Evolutionary conservation across 371 early-diverging fungal genomes (phyloP), one percentile per base, ranked within the genome.

Genomic region (Mortierella polycephala): DNA sequence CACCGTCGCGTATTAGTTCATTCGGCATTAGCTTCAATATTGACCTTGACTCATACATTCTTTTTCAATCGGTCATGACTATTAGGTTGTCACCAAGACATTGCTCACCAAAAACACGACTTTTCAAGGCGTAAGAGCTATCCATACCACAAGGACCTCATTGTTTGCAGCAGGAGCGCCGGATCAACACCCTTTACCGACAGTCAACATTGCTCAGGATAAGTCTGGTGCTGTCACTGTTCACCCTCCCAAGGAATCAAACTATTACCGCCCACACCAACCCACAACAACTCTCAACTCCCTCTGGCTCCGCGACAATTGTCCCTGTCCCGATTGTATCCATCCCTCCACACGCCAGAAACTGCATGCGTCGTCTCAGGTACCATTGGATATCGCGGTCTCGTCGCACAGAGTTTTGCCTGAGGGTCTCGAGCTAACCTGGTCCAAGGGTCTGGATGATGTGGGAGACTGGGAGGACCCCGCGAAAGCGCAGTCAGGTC

Each of bases 261-360:
- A 56, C 23, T 71, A 52, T 40, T 63, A 71, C 45, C 76, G 71
- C 1, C 11, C 67, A 18, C 77, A 71, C 5, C 68, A 68, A 39
- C 62, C 66, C 8, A 60, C 69, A 7, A 69, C 74, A 23, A 65
- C 62, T 6, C 57, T 73, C 37, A 68, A 73, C 65, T 16, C 80
- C 5, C 60, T 88, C 12, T 95, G 96, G 96, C 86, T 95, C 12
- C 88, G 94, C 39, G 96, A 96, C 81, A 90, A 93, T 72, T 96
- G 95, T 67, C 92, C 80, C 23, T 96, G 95, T 72, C 82, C 87
- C 9, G 67, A 68, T 8, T 94, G 94, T 66, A 73, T 94, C 18
- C 94, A 95, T 69, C 92, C 94, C 6, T 76, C 85, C 30, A 94
- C 85, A 57, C 84, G 88, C 14, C 96, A 96, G 77, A 96, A 95